Evolutionary conservation across 75 land plant species (phyloP).

Genomic region (Sequoiadendron giganteum): DNA sequence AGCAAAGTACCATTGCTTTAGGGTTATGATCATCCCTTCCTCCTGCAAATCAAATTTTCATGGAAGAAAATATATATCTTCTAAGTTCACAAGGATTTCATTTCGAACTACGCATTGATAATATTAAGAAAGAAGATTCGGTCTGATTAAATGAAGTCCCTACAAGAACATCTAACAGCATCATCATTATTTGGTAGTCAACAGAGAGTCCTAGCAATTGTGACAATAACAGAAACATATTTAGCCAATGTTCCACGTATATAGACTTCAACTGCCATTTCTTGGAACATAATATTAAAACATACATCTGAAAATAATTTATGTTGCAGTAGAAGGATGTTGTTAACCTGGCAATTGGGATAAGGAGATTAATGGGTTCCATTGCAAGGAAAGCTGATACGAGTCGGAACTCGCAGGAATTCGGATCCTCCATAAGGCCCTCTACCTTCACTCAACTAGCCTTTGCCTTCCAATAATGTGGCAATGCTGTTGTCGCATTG

Average conservation of each 20-base stretch:
- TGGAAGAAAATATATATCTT: neutral
- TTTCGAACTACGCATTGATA: too few species aligned
- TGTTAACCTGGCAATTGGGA: conserved; percentile 5
- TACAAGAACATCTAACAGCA: neutral
- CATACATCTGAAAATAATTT: neutral
- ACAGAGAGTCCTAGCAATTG: neutral
- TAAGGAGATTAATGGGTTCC: neutral
- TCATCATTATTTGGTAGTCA: neutral
- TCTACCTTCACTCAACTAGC: too few species aligned
- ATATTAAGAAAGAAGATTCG: neutral
- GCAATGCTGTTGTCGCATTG: too few species aligned
- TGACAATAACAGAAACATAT: neutral
- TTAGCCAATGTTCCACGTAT: neutral
- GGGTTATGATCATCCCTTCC: neutral
- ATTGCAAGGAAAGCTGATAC: conserved; percentile 2
- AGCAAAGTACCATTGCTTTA: too few species aligned
- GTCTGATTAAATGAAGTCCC: neutral
- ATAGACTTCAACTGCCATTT: neutral
- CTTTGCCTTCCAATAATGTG: too few species aligned
- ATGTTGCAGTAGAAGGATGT: neutral
- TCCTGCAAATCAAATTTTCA: neutral
- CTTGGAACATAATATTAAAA: neutral
- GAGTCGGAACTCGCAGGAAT: neutral
- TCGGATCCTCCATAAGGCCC: neutral
- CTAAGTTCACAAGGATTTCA: too few species aligned